Evolutionary conservation across 805 yeast genomes (phyloP), one percentile per base, ranked within the genome.

Genomic region (Lipomyces chichibuensis): DNA sequence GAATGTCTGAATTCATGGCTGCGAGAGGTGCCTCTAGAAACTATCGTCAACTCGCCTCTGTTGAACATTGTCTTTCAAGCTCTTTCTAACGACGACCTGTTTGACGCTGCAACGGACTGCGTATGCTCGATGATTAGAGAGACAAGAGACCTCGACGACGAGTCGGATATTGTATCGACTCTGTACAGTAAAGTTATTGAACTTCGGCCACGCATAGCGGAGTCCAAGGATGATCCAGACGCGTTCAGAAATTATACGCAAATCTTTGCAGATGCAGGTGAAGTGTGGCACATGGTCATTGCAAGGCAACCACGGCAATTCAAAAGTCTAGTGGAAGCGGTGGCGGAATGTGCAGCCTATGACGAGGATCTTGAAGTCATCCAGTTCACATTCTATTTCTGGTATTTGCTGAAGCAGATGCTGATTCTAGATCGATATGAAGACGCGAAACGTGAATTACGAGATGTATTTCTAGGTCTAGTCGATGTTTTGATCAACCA

Each of bases 1-100:
- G 88, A 87, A 69, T 90, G 97, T 78, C 80, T 96, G 65, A 88
- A 88, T 72, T 89, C 96, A 25, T 95, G 99, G 99, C 88, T 95
- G 67, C 84, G 84, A 69, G 99, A 96, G 76, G 86, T 92, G 59
- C 90, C 94, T 2, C 83, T 94, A 33, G 88, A 85, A 62, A 83
- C 86, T 59, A 80, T 95, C n/a, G 78, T 94, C 55, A 78, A 84
- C 9, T 81, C 86, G 23, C 85, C 95, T 1, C 79, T 95, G 54
- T 85, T 92, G 29, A 80, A 84, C 7, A 79, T 92, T 67, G 84
- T 93, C 35, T 90, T 93, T 77, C 83, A 83, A 60, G 86, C 91
- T 0, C 77, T 89, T 51, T 67, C 79, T 8, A 78, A 79, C 58
- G 89, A 87, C 37, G 88, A 85, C 17, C 84, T 91, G 0, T 92